A percentile compares a stretch with the other conserved stretches of the same genome.
phyloP scores from a whole-genome alignment of 805 yeast genomes.

The Tetrapisispora namnaoensis region DNA sequence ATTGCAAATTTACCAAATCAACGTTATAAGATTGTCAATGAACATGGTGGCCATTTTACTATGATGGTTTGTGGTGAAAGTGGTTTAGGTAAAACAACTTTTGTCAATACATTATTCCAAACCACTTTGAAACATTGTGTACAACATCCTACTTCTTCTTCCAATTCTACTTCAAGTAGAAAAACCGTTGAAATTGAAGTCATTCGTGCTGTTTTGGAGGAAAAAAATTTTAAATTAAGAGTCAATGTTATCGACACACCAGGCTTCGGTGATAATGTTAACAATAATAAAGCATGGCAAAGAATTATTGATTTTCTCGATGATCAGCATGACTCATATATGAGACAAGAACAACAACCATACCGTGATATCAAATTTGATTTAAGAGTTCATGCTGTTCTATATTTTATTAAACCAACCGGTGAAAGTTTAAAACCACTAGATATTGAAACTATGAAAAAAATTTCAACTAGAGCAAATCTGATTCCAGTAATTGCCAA shows the following conservation, averaged over 20 bases:
- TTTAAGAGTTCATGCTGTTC: conserved; percentile 80
- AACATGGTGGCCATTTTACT: conserved; percentile 67
- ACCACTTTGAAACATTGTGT: conserved; percentile 45
- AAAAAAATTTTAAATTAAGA: conserved; percentile 67
- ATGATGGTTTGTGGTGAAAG: conserved; percentile 86
- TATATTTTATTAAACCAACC: conserved; percentile 85
- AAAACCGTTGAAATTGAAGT: conserved; percentile 73
- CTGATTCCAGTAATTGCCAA: conserved; percentile 84
- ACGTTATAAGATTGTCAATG: conserved; percentile 66
- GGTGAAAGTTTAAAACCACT: conserved; percentile 81
- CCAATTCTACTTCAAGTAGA: conserved; percentile 41
- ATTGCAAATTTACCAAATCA: conserved; percentile 67
- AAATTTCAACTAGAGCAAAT: conserved; percentile 69
- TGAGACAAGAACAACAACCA: conserved; percentile 95
- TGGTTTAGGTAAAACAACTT: conserved; percentile 89
- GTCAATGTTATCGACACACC: conserved; percentile 86
- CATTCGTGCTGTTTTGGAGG: conserved; percentile 71
- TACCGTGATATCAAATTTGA: conserved; percentile 56
- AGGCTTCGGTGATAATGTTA: conserved; percentile 86
- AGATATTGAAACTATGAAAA: conserved; percentile 83
- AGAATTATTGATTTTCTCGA: conserved; percentile 82
- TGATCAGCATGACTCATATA: conserved; percentile 78
- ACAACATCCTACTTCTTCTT: conserved; percentile 30
- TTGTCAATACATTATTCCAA: conserved; percentile 77
- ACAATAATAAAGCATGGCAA: conserved; percentile 78